Percentiles rank a stretch among this genome's conserved stretches.
phyloP scores from a whole-genome alignment of 2,329 filamentous ascomycete species.

The Fusarium palustre region DNA sequence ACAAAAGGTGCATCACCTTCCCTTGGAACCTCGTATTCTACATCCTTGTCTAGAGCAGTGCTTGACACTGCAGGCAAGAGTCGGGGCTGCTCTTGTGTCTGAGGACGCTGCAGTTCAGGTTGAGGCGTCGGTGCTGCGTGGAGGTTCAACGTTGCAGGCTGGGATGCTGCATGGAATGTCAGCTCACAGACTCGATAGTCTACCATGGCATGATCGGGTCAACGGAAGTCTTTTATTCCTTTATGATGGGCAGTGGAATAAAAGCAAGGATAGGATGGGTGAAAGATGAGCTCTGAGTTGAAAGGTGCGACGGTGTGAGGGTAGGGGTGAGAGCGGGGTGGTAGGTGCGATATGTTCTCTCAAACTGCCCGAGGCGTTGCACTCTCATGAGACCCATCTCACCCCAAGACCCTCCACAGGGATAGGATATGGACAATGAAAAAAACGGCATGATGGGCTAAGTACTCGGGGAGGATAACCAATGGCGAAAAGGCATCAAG shows the following conservation, averaged over 20 bases:
- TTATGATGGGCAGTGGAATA: constrained; percentile 25
- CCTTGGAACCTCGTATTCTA: constrained; percentile 19
- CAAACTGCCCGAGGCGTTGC: constrained; percentile 27
- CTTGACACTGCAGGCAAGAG: constrained; percentile 27
- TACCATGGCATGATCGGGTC: constrained; percentile 45
- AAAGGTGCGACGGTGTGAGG: constrained; percentile 32
- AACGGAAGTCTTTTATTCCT: constrained; percentile 30
- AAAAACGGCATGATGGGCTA: constrained; percentile 13
- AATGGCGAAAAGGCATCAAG: constrained; percentile 3
- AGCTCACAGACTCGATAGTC: constrained; percentile 45
- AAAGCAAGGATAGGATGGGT: constrained; percentile 32
- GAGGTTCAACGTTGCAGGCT: constrained; percentile 35
- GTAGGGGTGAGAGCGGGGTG: constrained; percentile 39
- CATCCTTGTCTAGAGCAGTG: constrained; percentile 9
- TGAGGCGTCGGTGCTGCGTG: constrained; percentile 28
- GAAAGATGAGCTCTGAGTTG: constrained; percentile 28
- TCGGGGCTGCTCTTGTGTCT: constrained; percentile 30
- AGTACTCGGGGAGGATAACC: neutral
- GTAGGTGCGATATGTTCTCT: constrained; percentile 43
- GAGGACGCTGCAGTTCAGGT: constrained; percentile 16
- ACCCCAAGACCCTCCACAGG: constrained; percentile 35
- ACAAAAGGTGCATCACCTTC: constrained; percentile 26
- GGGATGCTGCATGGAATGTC: constrained; percentile 46
- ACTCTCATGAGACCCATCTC: constrained; percentile 40
- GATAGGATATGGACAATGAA: constrained; percentile 19